Evolutionary conservation across 1,139 yeast genomes (phyloP), one percentile per base, ranked within the genome.

Genomic region (Zygosaccharomyces pseudobailii): DNA sequence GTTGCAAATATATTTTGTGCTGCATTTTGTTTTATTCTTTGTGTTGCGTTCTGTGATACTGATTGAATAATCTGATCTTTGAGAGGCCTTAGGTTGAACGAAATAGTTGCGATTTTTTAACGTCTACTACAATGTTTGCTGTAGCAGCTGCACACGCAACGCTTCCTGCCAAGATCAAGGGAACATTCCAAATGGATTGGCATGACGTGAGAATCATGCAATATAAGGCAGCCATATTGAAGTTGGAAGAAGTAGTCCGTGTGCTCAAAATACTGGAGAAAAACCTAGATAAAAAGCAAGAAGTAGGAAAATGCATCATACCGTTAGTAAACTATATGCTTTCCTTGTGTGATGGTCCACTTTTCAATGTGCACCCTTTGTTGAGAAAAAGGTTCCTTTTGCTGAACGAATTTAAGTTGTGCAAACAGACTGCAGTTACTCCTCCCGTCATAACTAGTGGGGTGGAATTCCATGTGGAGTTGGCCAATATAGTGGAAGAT

Each of bases 111-210:
- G 27, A 24, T 24, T 24, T 6, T 8, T 19, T 5, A 20, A 38
- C 4, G n/a, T n/a, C 30, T 13, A 38, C 20, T 19, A 22, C n/a
- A 21, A 60, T 59, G 65, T 50, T 55, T 38, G 62, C 63, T 8
- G 61, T 55, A 45, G 63, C 66, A 31, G 67, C 66, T 21, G 65
- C 65, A 13, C 40, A 47, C 24, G 59, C 58, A 8, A 49, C 62
- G 3, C 42, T 49, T 27, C 55, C 60, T 3, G 40, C 41, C 6
- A 38, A 28, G 24, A 40, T 51, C 9, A 51, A 45, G 35, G 57
- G 55, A 8, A 51, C 62, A 1, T 48, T 52, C 17, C 48, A 53
- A 23, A 47, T 65, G 36, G 65, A 61, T 45, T 40, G 54, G 3
- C 55, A 46, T 37, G 67, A 62, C 37, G 55, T 56, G 17, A 60